Evolutionary conservation across 2,329 filamentous ascomycete genomes (phyloP), one percentile per base, ranked within the genome.

Genomic region (Paecilomyces dactylethromorphus): DNA sequence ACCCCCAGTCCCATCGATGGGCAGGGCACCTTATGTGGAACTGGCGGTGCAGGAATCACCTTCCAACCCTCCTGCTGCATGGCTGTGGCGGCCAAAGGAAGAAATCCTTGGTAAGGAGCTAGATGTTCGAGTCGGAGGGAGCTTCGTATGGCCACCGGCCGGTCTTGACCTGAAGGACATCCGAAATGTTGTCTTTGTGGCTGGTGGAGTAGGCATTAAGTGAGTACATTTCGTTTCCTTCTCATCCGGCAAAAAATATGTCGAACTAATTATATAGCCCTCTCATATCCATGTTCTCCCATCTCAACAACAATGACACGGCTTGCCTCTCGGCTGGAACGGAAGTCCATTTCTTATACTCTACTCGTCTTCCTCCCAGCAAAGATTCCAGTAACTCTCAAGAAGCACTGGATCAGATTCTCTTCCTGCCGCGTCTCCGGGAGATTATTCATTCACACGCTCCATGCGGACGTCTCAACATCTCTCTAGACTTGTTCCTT

Each of bases 171-270:
- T 72, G 2, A 66, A 70, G 3, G 64, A 71, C 3, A 77, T 88
- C 50, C 78, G 80, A 51, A 85, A 83, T 57, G 80, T 88, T 4
- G 83, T 96, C 3, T 87, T 96, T 62, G 80, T 95, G 13, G 91
- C 90, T 0, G 91, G 90, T 1, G 91, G 91, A 1, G 87, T 95
- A 22, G 91, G 91, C 0, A 87, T 95, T 58, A 95, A 95, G 84
- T 85, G 72, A 63, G 81, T 68, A 51, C 52, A 31, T 18, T 26
- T 39, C 39, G 32, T 18, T 45, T 18, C 12, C 13, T 29, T 24
- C 33, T 58, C 26, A 22, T 45, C n/a, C 51, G 52, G 26, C 13
- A 15, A 15, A 54, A 4, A 22, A 13, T 21, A 15, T 18, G 13
- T 7, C n/a, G 13, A 32, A 54, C 18, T 32, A 7, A 54, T 5